Percentiles rank a stretch among this genome's conserved stretches.
Evolutionary conservation across 73 alveolate species (phyloP).

Genomic region (Paramecium octaurelia): DNA sequence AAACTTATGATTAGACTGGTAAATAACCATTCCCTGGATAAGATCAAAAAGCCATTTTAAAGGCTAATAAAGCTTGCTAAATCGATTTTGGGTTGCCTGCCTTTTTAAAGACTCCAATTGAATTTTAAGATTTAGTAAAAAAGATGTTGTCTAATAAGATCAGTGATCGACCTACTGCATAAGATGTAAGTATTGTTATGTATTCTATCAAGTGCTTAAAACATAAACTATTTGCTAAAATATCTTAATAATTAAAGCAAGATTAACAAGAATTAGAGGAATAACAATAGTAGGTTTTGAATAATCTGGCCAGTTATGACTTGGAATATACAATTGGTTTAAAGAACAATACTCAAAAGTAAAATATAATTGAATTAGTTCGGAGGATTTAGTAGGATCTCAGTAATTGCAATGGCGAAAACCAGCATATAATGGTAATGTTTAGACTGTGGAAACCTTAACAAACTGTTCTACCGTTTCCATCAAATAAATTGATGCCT

Average conservation of each 20-base stretch:
- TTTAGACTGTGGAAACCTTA: slow-evolving; percentile 50
- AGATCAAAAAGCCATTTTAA: slow-evolving; percentile 45
- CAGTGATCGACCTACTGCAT: slow-evolving; percentile 22
- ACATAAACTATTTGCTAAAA: slow-evolving; percentile 46
- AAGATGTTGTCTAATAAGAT: neutral
- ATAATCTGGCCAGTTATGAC: slow-evolving; percentile 48
- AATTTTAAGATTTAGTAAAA: slow-evolving; percentile 33
- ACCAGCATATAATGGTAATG: slow-evolving; percentile 58
- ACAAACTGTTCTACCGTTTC: slow-evolving; percentile 53
- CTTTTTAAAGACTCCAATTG: slow-evolving; percentile 23
- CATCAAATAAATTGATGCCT: slow-evolving; percentile 29
- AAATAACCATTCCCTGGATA: slow-evolving; percentile 55
- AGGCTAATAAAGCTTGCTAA: slow-evolving; percentile 59
- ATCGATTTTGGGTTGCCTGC: slow-evolving; percentile 55
- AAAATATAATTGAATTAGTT: neutral
- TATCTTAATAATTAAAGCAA: neutral
- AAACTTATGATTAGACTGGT: slow-evolving; percentile 15
- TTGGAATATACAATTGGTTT: slow-evolving; percentile 38
- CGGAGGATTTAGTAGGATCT: slow-evolving; percentile 57
- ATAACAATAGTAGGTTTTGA: neutral
- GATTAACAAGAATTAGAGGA: slow-evolving; percentile 29
- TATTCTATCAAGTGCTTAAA: slow-evolving; percentile 33
- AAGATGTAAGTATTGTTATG: neutral
- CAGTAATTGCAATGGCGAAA: slow-evolving; percentile 39
- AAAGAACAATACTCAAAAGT: neutral